A percentile compares a stretch with the other conserved stretches of the same genome.
Conservation (phyloP, 2,329 filamentous ascomycete species). For the Penicillium sp. region DNA sequence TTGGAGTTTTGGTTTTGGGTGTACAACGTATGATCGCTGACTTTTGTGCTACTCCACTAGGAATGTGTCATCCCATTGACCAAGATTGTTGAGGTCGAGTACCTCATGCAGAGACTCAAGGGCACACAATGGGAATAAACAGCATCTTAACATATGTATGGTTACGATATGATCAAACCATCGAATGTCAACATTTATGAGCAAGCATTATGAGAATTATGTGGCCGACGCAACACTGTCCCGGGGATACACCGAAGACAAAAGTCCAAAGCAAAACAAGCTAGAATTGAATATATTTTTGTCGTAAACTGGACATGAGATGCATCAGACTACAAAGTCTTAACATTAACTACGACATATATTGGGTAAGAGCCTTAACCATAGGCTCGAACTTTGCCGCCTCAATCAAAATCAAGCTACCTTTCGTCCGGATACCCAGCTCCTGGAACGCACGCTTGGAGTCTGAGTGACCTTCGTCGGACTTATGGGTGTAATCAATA, state of each 20-base stretch:
- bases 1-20: background rate
- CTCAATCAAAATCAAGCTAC: slow-evolving; percentile 85
- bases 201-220: slow-evolving; percentile 14
- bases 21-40: slow-evolving; percentile 4
- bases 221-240: background rate
- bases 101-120: slow-evolving; percentile 86
- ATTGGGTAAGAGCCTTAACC: slow-evolving; percentile 73
- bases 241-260: background rate
- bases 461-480: slow-evolving; percentile 77
- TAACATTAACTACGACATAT: slow-evolving; percentile 49
- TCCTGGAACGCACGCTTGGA: slow-evolving; percentile 95
- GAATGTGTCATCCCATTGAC: slow-evolving; percentile 91
- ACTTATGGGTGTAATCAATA: slow-evolving; percentile 76
- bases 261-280: slow-evolving; percentile 6
- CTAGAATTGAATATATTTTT: slow-evolving; percentile 13
- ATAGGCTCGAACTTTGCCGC: slow-evolving; percentile 71
- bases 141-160: slow-evolving; percentile 17
- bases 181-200: slow-evolving; percentile 9
- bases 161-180: slow-evolving; percentile 18
- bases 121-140: slow-evolving; percentile 51
- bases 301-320: slow-evolving; percentile 24
- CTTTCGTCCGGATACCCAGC: slow-evolving; percentile 79
- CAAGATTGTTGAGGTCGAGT: slow-evolving; percentile 98
- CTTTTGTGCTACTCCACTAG: slow-evolving; percentile 20
- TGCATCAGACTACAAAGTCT: slow-evolving; percentile 12